phyloP scores from a whole-genome alignment of 2,329 filamentous ascomycete genomes.

The Mycocentrospora acerina region DNA sequence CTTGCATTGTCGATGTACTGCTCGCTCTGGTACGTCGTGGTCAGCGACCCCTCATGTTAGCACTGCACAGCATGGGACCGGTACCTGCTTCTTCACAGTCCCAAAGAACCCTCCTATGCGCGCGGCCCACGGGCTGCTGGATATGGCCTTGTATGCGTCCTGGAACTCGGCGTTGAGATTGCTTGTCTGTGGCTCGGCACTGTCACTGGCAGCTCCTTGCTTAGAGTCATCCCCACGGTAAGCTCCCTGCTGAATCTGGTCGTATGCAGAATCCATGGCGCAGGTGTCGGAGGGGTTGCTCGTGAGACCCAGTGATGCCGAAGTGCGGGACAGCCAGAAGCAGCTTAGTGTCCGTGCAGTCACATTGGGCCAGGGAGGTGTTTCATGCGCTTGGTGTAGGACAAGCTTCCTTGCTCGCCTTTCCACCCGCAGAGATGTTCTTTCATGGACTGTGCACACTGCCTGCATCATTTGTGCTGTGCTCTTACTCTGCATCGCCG shows the following conservation, averaged over 20 bases:
- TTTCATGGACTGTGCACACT: no score
- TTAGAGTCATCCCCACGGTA: conserved; percentile 52
- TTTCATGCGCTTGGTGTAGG: no score
- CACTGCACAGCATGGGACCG: conserved; percentile 17
- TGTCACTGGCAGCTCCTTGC: conserved; percentile 50
- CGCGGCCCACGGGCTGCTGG: conserved; percentile 86
- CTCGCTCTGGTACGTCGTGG: conserved; percentile 61
- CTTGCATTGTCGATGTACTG: conserved; percentile 81
- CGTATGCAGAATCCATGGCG: conserved; percentile 92
- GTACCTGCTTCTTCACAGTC: conserved; percentile 88
- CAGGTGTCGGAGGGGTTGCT: conserved; percentile 4
- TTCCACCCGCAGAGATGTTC: no score
- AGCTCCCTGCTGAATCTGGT: conserved; percentile 89
- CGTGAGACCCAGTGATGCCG: no score
- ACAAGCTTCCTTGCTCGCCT: no score
- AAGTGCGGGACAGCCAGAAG: no score
- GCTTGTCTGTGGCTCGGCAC: conserved; percentile 35
- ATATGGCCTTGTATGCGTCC: conserved; percentile 93
- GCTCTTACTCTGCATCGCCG: no score
- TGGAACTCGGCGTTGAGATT: conserved; percentile 85
- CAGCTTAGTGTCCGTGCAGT: no score
- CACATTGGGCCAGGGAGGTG: no score
- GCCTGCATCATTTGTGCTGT: no score
- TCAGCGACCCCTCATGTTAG: conserved; percentile 2
- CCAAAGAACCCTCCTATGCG: conserved; percentile 85